Evolutionary conservation across 1,284 basidiomycete species (phyloP).

Genomic region (Trametes sp.): DNA sequence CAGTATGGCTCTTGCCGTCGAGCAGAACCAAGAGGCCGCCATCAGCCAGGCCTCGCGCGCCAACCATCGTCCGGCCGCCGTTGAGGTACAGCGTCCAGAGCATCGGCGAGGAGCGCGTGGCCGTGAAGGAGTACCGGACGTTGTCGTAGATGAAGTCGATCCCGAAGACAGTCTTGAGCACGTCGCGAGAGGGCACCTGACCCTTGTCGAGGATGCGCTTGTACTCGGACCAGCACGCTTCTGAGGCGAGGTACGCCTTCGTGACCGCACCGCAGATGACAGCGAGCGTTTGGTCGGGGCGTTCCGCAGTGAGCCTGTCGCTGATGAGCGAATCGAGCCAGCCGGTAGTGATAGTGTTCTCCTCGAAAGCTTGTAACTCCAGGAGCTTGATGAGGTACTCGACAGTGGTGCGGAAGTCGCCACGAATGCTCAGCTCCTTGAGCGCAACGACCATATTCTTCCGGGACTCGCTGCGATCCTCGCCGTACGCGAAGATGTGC

Average conservation of each 20-base stretch:
- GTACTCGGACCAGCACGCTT: constrained; percentile 93
- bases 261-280: constrained; percentile 98
- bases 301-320: constrained; percentile 95
- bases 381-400: constrained; percentile 99
- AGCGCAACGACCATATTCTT: constrained; percentile 99
- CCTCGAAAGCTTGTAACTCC: constrained; percentile 95
- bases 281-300: constrained; percentile 91
- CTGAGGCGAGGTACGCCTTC: constrained; percentile 92
- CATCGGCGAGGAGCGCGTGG: constrained; percentile 87
- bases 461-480: constrained; percentile 93
- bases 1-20: constrained; percentile 94
- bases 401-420: constrained; percentile 98
- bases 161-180: constrained; percentile 96
- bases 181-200: constrained; percentile 94
- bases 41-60: constrained; percentile 91
- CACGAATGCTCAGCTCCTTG: constrained; percentile 98
- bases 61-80: constrained; percentile 91
- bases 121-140: constrained; percentile 95
- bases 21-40: constrained; percentile 94
- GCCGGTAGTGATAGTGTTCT: constrained; percentile 98
- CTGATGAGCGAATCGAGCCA: constrained; percentile 99
- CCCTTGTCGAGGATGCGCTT: constrained; percentile 97
- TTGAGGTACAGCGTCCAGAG: constrained; percentile 97
- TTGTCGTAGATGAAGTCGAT: constrained; percentile 99
- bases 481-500: constrained; percentile 99